Evolutionary conservation across 768 basidiomycete genomes (phyloP).

Genomic region (Tulasnella sp.): DNA sequence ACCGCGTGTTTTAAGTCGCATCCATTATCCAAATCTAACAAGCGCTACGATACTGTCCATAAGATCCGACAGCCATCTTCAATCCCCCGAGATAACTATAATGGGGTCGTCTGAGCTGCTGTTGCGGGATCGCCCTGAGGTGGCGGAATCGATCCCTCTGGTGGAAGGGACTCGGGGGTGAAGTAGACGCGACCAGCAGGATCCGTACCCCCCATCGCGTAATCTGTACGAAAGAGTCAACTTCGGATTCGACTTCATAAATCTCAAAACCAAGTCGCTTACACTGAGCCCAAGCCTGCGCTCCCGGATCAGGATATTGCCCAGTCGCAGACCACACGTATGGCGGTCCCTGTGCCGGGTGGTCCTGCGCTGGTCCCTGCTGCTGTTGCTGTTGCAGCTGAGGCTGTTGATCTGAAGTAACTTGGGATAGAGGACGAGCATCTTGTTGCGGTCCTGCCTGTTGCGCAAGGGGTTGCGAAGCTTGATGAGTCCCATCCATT

Average conservation of each 20-base stretch:
- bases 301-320: constrained; percentile 68
- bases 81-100: no score
- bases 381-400: constrained; percentile 6
- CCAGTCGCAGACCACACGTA: constrained; percentile 51
- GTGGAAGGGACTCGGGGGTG: constrained; percentile 19
- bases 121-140: background rate
- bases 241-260: background rate
- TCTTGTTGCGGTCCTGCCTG: background rate
- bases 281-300: constrained; percentile 74
- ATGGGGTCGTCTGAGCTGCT: no score
- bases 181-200: constrained; percentile 72
- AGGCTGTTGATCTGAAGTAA: background rate
- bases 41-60: no score
- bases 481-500: constrained; percentile 14
- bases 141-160: constrained; percentile 3
- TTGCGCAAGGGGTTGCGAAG: constrained; percentile 22
- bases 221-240: constrained; percentile 31
- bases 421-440: background rate
- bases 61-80: no score
- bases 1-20: no score
- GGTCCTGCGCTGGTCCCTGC: constrained; percentile 20
- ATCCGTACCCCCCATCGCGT: constrained; percentile 68
- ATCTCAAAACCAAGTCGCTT: background rate
- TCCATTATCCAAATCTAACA: no score
- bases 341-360: constrained; percentile 32